Percentiles rank a stretch among this genome's conserved stretches.
These are phyloP conservation scores for Dalbergia cultrata DNA, from an alignment of 306 rosid genomes.

Conservation along the genomic window DNA sequence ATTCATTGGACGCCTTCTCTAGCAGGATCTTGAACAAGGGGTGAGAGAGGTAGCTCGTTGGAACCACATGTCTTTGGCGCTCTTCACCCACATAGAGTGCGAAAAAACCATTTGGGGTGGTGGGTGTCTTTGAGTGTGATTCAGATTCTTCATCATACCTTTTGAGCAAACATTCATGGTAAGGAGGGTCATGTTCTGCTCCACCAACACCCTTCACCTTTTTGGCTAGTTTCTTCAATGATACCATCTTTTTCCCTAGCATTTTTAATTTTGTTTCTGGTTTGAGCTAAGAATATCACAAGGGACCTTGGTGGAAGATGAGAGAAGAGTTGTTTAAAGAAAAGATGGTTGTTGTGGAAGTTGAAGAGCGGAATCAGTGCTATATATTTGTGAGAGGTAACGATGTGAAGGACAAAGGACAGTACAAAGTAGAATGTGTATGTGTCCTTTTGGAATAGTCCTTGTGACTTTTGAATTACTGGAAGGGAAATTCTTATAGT, in stretches of 20 bases:
- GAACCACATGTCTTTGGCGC: slow-evolving; percentile 71
- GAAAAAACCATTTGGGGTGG: slow-evolving; percentile 81
- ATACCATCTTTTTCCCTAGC: slow-evolving; percentile 70
- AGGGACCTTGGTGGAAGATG: slow-evolving; percentile 22
- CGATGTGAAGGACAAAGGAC: slow-evolving; percentile 8
- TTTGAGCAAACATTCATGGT: slow-evolving; percentile 58
- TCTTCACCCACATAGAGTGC: slow-evolving; percentile 87
- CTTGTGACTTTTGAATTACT: slow-evolving; percentile 22
- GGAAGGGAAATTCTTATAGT: too few species aligned
- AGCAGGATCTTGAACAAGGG: slow-evolving; percentile 91
- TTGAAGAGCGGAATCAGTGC: slow-evolving; percentile 26
- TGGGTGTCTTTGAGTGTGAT: slow-evolving; percentile 41
- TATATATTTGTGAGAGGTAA: slow-evolving; percentile 35
- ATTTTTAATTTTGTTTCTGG: slow-evolving; percentile 40
- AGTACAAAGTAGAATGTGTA: slow-evolving; percentile 22
- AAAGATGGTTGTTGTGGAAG: background rate
- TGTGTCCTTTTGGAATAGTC: slow-evolving; percentile 44
- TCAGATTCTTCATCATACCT: slow-evolving; percentile 47
- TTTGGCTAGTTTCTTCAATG: slow-evolving; percentile 73
- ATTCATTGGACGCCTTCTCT: slow-evolving; percentile 79
- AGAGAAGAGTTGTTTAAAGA: slow-evolving; percentile 10
- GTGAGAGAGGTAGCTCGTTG: slow-evolving; percentile 78
- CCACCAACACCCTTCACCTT: slow-evolving; percentile 63
- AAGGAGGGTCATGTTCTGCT: slow-evolving; percentile 40
- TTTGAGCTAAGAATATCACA: background rate